These are phyloP conservation scores for Boletales sp. DNA, from an alignment of 768 basidiomycete genomes.

Conservation along the genomic window DNA sequence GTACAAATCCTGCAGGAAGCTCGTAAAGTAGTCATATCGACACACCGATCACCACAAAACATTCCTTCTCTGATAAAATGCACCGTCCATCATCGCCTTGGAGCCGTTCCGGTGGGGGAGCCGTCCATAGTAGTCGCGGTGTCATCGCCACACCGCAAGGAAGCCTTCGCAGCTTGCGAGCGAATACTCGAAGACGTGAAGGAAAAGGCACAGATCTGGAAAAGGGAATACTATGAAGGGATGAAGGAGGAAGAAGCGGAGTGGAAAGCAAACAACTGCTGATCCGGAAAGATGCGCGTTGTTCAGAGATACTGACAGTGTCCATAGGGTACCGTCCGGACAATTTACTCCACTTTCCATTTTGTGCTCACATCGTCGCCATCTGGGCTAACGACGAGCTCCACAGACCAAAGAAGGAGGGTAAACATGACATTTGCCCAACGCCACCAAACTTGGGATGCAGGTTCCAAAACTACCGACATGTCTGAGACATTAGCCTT, in stretches of 20 bases:
- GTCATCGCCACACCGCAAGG: slow-evolving; percentile 78
- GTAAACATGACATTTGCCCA: slow-evolving; percentile 91
- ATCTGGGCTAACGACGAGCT: slow-evolving; percentile 74
- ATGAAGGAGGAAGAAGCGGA: slow-evolving; percentile 56
- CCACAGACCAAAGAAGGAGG: slow-evolving; percentile 76
- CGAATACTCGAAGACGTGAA: slow-evolving; percentile 85
- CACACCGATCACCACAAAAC: slow-evolving; percentile 31
- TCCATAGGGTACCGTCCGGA: slow-evolving; percentile 6
- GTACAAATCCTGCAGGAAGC: slow-evolving; percentile 51
- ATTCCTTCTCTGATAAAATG: slow-evolving; percentile 48
- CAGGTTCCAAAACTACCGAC: slow-evolving; percentile 73
- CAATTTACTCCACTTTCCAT: slow-evolving; percentile 67
- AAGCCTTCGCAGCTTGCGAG: slow-evolving; percentile 78
- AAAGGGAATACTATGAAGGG: slow-evolving; percentile 82
- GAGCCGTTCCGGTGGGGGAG: slow-evolving; percentile 72
- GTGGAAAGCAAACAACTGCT: slow-evolving; percentile 62
- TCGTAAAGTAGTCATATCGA: slow-evolving; percentile 38
- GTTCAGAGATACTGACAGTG: slow-evolving; percentile 5
- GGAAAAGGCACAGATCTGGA: slow-evolving; percentile 84
- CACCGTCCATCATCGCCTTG: slow-evolving; percentile 73
- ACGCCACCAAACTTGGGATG: slow-evolving; percentile 92
- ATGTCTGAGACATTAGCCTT: not conserved
- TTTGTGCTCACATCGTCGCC: slow-evolving; percentile 64
- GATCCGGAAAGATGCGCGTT: slow-evolving; percentile 5
- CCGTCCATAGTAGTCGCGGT: slow-evolving; percentile 85